phyloP scores from a whole-genome alignment of 805 yeast species.

The Sugiyamaella valdiviana region DNA sequence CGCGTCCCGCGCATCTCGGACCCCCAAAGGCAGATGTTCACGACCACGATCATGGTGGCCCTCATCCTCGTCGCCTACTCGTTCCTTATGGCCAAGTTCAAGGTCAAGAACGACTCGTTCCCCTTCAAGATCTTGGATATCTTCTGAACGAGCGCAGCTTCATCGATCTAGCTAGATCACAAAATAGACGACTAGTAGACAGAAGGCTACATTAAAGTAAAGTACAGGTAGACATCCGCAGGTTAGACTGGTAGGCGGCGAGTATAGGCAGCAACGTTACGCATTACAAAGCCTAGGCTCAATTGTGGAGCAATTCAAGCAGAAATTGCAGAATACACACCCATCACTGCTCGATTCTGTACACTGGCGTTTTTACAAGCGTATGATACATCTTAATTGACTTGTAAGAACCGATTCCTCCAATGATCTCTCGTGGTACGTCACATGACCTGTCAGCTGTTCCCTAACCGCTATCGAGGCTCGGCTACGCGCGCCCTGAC shows the following conservation, averaged over 20 bases:
- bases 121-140: slow-evolving; percentile 56
- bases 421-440: too few relatives aligned
- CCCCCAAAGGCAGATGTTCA: slow-evolving; percentile 43
- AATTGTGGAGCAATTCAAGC: too few relatives aligned
- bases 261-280: too few relatives aligned
- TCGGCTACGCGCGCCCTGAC: background rate
- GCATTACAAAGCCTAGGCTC: too few relatives aligned
- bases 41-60: slow-evolving; percentile 40
- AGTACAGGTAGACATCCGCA: too few relatives aligned
- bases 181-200: background rate
- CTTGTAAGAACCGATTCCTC: too few relatives aligned
- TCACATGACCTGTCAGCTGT: too few relatives aligned
- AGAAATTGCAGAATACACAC: too few relatives aligned
- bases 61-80: slow-evolving; percentile 55
- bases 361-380: too few relatives aligned
- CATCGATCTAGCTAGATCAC: background rate
- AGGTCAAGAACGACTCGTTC: slow-evolving; percentile 64
- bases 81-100: slow-evolving; percentile 58
- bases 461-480: background rate
- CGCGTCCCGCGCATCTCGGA: slow-evolving; percentile 47
- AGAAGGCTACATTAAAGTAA: background rate
- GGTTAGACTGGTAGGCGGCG: too few relatives aligned
- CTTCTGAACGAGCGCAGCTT: slow-evolving; percentile 11
- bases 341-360: too few relatives aligned
- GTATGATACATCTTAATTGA: too few relatives aligned